Evolutionary conservation across 805 yeast genomes (phyloP), one percentile per base, ranked within the genome.

Genomic region (Priceomyces melissophilus): DNA sequence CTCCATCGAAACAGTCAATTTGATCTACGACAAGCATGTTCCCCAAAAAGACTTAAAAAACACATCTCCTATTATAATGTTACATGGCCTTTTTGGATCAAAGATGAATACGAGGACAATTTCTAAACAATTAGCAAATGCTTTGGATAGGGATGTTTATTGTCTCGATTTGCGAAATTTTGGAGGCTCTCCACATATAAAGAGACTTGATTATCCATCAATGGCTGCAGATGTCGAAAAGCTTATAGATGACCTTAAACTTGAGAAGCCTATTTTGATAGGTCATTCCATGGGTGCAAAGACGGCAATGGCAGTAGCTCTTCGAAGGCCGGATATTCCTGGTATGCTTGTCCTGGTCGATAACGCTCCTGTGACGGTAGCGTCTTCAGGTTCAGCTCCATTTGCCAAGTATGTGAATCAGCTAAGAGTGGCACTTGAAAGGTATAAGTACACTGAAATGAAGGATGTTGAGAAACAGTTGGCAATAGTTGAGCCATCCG

Each of bases 211-310:
- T 55, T 90, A 90, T 60, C 83, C 85, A 1, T 69, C 90, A 1
- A 68, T 91, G 67, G 84, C 96, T 0, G 82, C 86, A 0, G 99
- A 91, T 58, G 88, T 91, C n/a, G 88, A 82, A 49, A 52, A 63
- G 13, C 91, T 89, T 55, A 74, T 90, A 9, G 52, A 55, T 1
- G 76, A 75, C 3, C 68, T 73, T 7, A 49, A 60, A 2, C 50
- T 72, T 34, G 48, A 42, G 16, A 71, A 75, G 38, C 84, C 87
- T 0, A 76, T 85, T n/a, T 44, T 85, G 13, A 65, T 85, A 12
- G 95, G 95, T 0, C 93, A 85, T 57, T 84, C 91, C 0, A 84
- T 87, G 93, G 99, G 99, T 5, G 99, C 96, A 3, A 90, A 91
- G 55, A 76, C 91, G 0, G 96, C 84, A 4, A 90, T 91, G 97